Evolutionary conservation across 106 monocot genomes (phyloP), one percentile per base, ranked within the genome.

Genomic region (Posidonia australis): DNA sequence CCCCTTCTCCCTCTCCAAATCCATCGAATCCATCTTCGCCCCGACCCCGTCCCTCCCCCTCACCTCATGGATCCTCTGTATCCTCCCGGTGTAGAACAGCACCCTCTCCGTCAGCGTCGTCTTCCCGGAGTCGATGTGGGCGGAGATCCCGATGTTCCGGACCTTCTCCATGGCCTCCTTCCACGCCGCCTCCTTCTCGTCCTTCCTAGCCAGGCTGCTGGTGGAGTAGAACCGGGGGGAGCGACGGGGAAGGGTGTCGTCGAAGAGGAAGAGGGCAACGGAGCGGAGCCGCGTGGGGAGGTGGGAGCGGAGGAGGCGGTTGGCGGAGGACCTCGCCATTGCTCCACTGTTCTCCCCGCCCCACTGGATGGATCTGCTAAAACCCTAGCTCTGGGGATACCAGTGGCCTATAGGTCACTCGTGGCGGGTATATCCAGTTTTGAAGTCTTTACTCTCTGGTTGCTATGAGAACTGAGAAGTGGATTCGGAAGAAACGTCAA

Each of bases 21-120:
- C 94, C 94, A 96, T 96, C 49, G 94, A 96, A 60, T 96, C 94
- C 94, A 96, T 96, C 82, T 96, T 96, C 16, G 94, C 94, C 12
- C 94, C 94, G 3, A 96, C 94, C 3, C 94, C 94, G 24, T 96
- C 94, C 48, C 86, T 51, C 48, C 94, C 94, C 10, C 94, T 74
- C 21, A 96, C 94, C 74, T 96, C 94, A 32, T 96, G 94, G 58
- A 96, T 96, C 84, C 90, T 86, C 67, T 96, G 94, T 66, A 96
- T 96, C 76, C 84, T 68, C 10, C 94, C 94, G 7, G 94, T 96
- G 80, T 96, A 96, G 67, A 76, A 96, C 20, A 96, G 80, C 36
- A 96, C 66, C 59, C 94, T 74, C 74, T 96, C 94, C 16, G 94
- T 96, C 29, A 96, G 80, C 4, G 94, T 96, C 45, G 94, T 96